These are phyloP conservation scores for Onygenales sp. DNA, from an alignment of 2,329 filamentous ascomycete species.

Conservation along the genomic window DNA sequence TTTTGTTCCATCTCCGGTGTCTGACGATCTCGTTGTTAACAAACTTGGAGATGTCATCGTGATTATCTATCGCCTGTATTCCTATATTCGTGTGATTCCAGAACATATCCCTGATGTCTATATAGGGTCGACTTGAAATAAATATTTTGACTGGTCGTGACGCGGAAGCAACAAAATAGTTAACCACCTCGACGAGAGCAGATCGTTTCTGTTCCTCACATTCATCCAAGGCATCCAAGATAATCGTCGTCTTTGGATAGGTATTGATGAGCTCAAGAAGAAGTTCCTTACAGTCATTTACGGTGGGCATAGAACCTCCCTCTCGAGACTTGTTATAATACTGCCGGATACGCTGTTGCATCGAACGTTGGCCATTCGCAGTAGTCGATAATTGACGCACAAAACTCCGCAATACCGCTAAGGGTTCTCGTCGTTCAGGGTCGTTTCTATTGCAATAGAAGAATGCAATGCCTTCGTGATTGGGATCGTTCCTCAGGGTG, in stretches of 20 bases:
- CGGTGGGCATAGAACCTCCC: neutral
- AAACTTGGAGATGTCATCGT: neutral
- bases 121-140: conserved; percentile 24
- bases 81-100: conserved; percentile 12
- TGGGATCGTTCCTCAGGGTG: conserved; percentile 1
- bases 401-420: conserved; percentile 22
- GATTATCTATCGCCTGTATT: neutral
- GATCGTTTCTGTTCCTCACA: conserved; percentile 18
- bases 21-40: neutral
- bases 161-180: conserved; percentile 15
- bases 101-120: conserved; percentile 18
- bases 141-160: conserved; percentile 24
- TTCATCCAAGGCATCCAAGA: conserved; percentile 31
- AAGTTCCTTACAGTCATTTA: conserved; percentile 11
- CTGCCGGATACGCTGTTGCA: conserved; percentile 5
- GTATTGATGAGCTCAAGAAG: conserved; percentile 17
- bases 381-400: conserved; percentile 22
- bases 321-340: neutral
- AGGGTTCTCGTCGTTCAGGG: conserved; percentile 16
- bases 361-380: conserved; percentile 6
- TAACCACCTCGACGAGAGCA: conserved; percentile 18
- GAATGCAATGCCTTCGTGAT: conserved; percentile 21
- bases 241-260: conserved; percentile 22
- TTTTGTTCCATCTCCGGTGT: neutral
- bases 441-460: conserved; percentile 28